phyloP scores from a whole-genome alignment of 1,284 basidiomycete species.

The Puccinia triticina region DNA sequence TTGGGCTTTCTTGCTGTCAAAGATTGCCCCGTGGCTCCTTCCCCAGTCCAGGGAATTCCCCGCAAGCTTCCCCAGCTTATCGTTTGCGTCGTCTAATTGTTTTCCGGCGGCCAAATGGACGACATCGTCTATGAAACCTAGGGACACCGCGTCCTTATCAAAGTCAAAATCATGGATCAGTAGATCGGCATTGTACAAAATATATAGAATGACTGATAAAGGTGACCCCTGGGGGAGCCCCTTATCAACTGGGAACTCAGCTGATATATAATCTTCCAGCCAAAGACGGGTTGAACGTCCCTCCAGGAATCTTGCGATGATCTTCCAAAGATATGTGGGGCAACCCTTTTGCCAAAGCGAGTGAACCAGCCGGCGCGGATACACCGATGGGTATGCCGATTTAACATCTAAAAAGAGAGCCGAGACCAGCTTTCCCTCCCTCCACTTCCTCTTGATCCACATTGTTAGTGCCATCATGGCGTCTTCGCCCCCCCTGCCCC shows the following conservation, averaged over 20 bases:
- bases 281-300: background rate
- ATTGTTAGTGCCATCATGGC: background rate
- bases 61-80: background rate
- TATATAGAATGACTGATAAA: too few species aligned
- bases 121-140: too few species aligned
- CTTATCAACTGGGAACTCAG: background rate
- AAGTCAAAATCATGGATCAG: too few species aligned
- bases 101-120: too few species aligned
- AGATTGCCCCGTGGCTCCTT: background rate
- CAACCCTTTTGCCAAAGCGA: background rate
- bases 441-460: slow-evolving; percentile 31
- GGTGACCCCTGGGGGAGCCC: slow-evolving; percentile 29
- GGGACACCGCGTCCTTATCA: too few species aligned
- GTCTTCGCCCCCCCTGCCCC: background rate
- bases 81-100: too few species aligned
- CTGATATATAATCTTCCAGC: slow-evolving; percentile 1
- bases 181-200: too few species aligned
- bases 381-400: slow-evolving; percentile 11
- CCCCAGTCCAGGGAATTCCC: background rate
- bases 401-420: slow-evolving; percentile 33
- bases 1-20: slow-evolving; percentile 31
- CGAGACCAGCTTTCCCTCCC: slow-evolving; percentile 2
- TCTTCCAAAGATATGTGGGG: slow-evolving; percentile 11
- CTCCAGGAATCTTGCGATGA: slow-evolving; percentile 1
- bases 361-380: background rate